Base-by-base conservation (phyloP, 345 rosid species). In the Rhodamnia argentea region DNA sequence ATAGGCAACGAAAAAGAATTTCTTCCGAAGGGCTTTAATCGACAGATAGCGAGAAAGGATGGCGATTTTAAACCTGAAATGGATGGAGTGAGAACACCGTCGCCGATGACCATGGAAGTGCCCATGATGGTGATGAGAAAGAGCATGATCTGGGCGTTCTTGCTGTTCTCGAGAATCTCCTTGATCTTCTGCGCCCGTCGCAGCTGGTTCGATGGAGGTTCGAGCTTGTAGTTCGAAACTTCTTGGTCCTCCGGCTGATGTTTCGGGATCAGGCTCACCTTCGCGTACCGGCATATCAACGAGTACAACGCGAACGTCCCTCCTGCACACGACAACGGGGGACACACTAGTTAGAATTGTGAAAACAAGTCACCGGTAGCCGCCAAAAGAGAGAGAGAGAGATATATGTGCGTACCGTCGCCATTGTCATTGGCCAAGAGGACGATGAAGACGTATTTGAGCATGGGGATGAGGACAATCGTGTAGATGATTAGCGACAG, bases 291-390 rank as follows among this genome's bases (percentile, higher is more conserved):
- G 87, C 93, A 93, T 76, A 95, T 84, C 91, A 94, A 59, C 0
- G 99, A 94, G 88, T 96, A 95, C 24, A 95, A 85, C 0, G 98
- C 98, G 56, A 96, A 96, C 27, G 96, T 95, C 76, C 98, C 98
- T 10, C 97, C 98, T 94, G 85, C 86, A 57, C 2, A 29, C 20
- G 11, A 53, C 10, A 11, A 37, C 6, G 47, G 40, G 47, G 47
- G 7, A 10, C 47, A 9, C 24, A 10, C 14, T 20, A 18, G 47
- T 70, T 70, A 70, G 78, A 70, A 32, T 70, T 37, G 13, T 7
- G 1, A 70, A 37, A 70, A 32, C 20, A 32, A 37, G 24, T 70
- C 47, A 9, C 4, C 10, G 13, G 3, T 59, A 23, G 4, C 23
- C 82, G 51, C 4, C 10, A 13, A 27, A 60, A 27, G 0, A 7